These are phyloP conservation scores for Boletus sp. DNA, from an alignment of 768 basidiomycete genomes.

Conservation along the genomic window DNA sequence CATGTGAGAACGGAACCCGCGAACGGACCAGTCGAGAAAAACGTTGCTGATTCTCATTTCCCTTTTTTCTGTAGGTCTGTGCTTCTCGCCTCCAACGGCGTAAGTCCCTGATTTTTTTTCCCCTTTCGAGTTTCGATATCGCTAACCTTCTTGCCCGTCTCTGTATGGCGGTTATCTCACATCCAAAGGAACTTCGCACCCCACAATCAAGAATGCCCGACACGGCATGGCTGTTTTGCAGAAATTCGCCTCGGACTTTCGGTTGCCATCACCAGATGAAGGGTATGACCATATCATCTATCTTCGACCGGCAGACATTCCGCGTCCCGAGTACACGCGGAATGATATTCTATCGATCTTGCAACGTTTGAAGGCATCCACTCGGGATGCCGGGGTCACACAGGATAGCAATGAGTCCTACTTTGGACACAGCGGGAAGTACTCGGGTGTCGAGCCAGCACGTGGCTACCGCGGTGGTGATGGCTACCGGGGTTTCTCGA, in stretches of 20 bases:
- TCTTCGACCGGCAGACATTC: constrained; percentile 36
- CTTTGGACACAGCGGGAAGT: constrained; percentile 6
- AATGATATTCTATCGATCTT: constrained; percentile 53
- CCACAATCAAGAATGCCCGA: constrained; percentile 65
- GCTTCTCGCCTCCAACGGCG: constrained; percentile 56
- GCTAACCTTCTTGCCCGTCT: constrained; percentile 1
- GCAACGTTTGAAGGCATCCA: constrained; percentile 39
- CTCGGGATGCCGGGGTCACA: constrained; percentile 15
- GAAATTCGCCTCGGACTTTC: constrained; percentile 61
- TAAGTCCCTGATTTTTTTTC: constrained; percentile 36
- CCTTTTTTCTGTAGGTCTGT: constrained; percentile 47
- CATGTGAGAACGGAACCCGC: constrained; percentile 45
- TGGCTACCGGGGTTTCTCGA: constrained; percentile 14
- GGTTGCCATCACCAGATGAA: constrained; percentile 53
- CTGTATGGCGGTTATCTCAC: constrained; percentile 14
- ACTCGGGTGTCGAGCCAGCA: constrained; percentile 14
- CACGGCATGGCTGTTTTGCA: constrained; percentile 59
- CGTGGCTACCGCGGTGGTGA: constrained; percentile 19
- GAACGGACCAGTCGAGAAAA: not conserved
- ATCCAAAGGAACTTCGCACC: constrained; percentile 61
- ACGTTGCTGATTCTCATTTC: constrained; percentile 11
- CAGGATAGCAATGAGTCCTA: constrained; percentile 6
- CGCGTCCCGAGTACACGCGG: constrained; percentile 45
- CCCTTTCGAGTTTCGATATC: not conserved
- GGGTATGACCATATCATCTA: constrained; percentile 59